A percentile compares a stretch with the other conserved stretches of the same genome.
phyloP scores from a whole-genome alignment of 345 rosid species.

The Noccaea caerulescens region DNA sequence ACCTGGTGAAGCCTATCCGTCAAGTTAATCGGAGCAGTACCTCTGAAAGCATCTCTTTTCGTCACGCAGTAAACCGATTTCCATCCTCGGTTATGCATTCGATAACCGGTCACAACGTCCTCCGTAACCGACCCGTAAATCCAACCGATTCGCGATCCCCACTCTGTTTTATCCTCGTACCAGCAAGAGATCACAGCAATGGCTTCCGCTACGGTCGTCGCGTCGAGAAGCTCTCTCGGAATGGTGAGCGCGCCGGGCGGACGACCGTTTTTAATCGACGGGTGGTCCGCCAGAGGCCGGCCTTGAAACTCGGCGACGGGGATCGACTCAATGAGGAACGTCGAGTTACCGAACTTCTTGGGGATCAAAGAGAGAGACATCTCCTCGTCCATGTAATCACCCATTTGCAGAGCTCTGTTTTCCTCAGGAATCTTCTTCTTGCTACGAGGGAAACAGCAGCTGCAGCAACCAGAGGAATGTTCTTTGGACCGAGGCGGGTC shows the following conservation, averaged over 20 bases:
- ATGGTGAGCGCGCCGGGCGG: slow-evolving; percentile 93
- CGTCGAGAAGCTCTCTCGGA: slow-evolving; percentile 92
- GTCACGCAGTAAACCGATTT: slow-evolving; percentile 97
- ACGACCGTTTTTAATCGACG: slow-evolving; percentile 89
- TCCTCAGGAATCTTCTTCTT: slow-evolving; percentile 75
- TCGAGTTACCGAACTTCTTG: slow-evolving; percentile 85
- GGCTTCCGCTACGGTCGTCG: slow-evolving; percentile 95
- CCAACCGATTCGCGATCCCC: slow-evolving; percentile 99
- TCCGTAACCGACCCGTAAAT: slow-evolving; percentile 99
- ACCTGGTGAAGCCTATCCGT: slow-evolving; percentile 99
- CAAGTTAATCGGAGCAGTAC: slow-evolving; percentile 95
- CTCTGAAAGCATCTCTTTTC: slow-evolving; percentile 93
- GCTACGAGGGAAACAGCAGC: slow-evolving; percentile 68
- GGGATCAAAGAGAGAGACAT: slow-evolving; percentile 75
- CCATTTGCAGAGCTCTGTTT: slow-evolving; percentile 79
- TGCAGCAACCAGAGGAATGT: slow-evolving; percentile 63
- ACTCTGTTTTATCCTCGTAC: slow-evolving; percentile 98
- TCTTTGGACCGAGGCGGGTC: slow-evolving; percentile 88
- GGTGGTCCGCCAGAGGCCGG: slow-evolving; percentile 98
- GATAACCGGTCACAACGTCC: slow-evolving; percentile 96
- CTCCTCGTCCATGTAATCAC: slow-evolving; percentile 87
- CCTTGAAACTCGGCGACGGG: slow-evolving; percentile 96
- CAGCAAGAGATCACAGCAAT: slow-evolving; percentile 97
- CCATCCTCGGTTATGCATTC: slow-evolving; percentile 99
- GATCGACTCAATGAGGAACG: slow-evolving; percentile 82